Evolutionary conservation across 495 filamentous ascomycete species (phyloP), one percentile per base, ranked within the genome.

Genomic region (Podospora pseudopauciseta): DNA sequence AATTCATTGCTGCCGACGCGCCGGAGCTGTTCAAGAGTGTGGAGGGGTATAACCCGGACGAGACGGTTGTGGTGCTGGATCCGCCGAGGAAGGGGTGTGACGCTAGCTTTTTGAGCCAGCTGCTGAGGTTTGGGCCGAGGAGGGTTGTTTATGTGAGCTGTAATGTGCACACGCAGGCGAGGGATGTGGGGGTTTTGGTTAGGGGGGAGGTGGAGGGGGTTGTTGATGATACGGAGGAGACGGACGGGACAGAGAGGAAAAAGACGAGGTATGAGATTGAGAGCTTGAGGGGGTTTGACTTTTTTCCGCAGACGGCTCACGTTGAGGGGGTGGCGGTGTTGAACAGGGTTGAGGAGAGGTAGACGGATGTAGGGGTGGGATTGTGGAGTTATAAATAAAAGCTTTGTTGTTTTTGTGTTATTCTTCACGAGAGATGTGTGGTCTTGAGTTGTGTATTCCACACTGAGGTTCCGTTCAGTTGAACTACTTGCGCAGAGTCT

Each of bases 301-400:
- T 99, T 81, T 99, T 99, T 79, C 95, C 95, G 59, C 95, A 98
- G 84, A 98, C 95, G 27, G 88, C 92, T 5, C 95, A 99, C 84
- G 95, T 98, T 0, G 95, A 99, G 78, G 91, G 95, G 56, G 93
- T 97, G 65, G 95, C 91, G 44, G 87, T 98, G 30, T 77, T 98
- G 73, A 88, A 83, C 39, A 74, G 83, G 65, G 78, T 85, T n/a
- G 78, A 61, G 26, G 67, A 70, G 28, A 26, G 23, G 23, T 23
- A 58, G 7, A 9, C 26, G n/a, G 23, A 19, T 26, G 11, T 26
- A 58, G 9, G 23, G n/a, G 9, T 57, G 15, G 23, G 23, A 23
- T 23, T 57, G 18, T 57, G 15, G 5, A 3, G 20, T n/a, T 5
- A 58, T 26, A 27, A 20, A 58, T 58, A 58, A 20, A 58, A 58